Evolutionary conservation across 2,329 filamentous ascomycete genomes (phyloP).

Genomic region (Trichophyton verrucosum): DNA sequence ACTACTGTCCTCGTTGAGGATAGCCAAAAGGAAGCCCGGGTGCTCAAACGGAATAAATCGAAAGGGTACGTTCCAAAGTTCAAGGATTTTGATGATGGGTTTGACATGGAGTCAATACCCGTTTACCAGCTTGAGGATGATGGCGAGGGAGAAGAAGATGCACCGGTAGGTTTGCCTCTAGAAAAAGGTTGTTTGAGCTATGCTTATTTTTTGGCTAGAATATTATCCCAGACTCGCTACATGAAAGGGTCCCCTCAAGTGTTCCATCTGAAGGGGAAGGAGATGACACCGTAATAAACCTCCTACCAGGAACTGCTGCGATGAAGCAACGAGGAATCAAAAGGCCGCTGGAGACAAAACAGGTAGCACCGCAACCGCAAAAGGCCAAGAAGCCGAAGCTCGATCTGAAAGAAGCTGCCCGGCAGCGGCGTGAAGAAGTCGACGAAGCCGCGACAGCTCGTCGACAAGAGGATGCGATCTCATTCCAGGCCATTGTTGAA

Average conservation of each 20-base stretch:
- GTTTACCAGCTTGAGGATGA: constrained; percentile 22
- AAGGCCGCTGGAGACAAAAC: constrained; percentile 27
- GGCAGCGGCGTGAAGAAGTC: constrained; percentile 40
- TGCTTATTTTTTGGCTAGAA: constrained; percentile 6
- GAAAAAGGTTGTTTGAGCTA: background rate
- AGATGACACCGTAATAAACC: constrained; percentile 53
- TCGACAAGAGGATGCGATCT: constrained; percentile 55
- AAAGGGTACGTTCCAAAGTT: constrained; percentile 41
- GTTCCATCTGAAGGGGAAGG: constrained; percentile 20
- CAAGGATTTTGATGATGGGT: constrained; percentile 58
- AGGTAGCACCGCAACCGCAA: constrained; percentile 18
- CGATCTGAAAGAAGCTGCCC: constrained; percentile 55
- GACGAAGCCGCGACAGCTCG: constrained; percentile 44
- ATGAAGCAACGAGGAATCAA: constrained; percentile 64
- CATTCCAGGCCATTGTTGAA: constrained; percentile 44
- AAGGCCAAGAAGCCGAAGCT: constrained; percentile 45
- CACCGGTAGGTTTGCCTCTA: constrained; percentile 8
- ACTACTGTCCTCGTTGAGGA: constrained; percentile 6
- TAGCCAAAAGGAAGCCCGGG: constrained; percentile 11
- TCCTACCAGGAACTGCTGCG: constrained; percentile 63
- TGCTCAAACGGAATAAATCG: constrained; percentile 18
- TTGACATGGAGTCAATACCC: constrained; percentile 35
- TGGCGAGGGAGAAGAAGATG: constrained; percentile 7
- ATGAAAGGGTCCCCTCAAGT: constrained; percentile 16
- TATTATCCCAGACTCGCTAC: constrained; percentile 11